These are phyloP conservation scores for Kwoniella shandongensis DNA, from an alignment of 768 basidiomycete species.

Conservation along the genomic window DNA sequence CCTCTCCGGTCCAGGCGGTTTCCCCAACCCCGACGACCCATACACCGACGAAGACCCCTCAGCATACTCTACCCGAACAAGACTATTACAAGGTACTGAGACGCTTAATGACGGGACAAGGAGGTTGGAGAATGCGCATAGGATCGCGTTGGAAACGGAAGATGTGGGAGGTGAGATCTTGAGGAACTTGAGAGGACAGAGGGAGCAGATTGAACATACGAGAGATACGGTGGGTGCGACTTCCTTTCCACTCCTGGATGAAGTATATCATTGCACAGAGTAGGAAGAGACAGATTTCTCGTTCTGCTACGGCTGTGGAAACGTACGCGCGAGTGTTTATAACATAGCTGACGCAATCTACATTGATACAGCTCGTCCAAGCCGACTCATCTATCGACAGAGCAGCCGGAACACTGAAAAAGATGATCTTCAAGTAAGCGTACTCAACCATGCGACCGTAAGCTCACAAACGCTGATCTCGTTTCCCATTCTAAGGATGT, in stretches of 20 bases:
- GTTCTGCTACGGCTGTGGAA: neutral
- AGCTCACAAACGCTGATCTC: conserved; percentile 19
- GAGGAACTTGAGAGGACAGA: conserved; percentile 74
- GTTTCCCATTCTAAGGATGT: conserved; percentile 68
- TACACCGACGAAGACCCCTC: conserved; percentile 58
- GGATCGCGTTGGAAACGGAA: conserved; percentile 93
- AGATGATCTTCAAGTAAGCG: conserved; percentile 89
- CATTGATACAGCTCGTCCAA: conserved; percentile 64
- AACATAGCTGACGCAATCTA: neutral
- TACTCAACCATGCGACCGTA: neutral
- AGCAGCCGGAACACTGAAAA: conserved; percentile 85
- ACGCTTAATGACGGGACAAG: conserved; percentile 75
- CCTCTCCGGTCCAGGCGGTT: conserved; percentile 57
- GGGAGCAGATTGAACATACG: conserved; percentile 93
- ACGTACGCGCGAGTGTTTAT: neutral
- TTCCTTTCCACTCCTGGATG: neutral
- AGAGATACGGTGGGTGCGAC: conserved; percentile 75
- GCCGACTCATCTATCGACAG: conserved; percentile 88
- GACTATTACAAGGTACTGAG: conserved; percentile 74
- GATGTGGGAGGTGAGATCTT: conserved; percentile 91
- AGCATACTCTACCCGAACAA: conserved; percentile 61
- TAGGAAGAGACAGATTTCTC: neutral
- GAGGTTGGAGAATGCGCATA: conserved; percentile 83
- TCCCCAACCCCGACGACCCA: conserved; percentile 65
- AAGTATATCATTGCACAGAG: neutral